Evolutionary conservation across 2,329 filamentous ascomycete species (phyloP).

Genomic region (Diaporthe sp.): DNA sequence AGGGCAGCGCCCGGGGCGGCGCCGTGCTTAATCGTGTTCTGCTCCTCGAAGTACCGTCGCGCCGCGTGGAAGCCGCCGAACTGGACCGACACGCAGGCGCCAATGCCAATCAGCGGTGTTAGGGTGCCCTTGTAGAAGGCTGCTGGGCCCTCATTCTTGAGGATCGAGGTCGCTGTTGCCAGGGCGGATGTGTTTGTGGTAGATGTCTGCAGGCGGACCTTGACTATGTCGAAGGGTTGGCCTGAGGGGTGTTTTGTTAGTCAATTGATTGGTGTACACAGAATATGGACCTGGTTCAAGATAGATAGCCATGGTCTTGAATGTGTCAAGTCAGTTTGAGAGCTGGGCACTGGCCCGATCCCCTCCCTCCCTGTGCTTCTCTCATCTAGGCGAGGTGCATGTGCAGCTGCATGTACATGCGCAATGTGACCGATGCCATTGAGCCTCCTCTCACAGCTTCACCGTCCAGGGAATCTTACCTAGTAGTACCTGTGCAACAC

Average conservation of each 20-base stretch:
- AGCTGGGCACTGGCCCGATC: slow-evolving; percentile 20
- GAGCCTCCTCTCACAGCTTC: background rate
- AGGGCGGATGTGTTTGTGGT: slow-evolving; percentile 85
- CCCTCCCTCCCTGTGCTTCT: background rate
- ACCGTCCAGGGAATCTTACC: slow-evolving; percentile 67
- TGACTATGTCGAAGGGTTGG: slow-evolving; percentile 91
- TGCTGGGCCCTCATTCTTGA: slow-evolving; percentile 85
- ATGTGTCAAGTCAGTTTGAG: too few relatives aligned
- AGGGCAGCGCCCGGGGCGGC: slow-evolving; percentile 73
- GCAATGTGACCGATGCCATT: background rate
- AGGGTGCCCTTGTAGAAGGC: slow-evolving; percentile 99
- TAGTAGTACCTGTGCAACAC: slow-evolving; percentile 92
- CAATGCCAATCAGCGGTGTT: slow-evolving; percentile 94
- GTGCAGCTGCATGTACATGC: background rate
- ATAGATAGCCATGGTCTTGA: background rate
- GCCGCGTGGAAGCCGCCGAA: slow-evolving; percentile 97
- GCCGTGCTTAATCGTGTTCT: slow-evolving; percentile 75
- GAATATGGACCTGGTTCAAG: background rate
- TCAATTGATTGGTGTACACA: background rate
- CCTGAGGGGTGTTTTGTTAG: slow-evolving; percentile 56
- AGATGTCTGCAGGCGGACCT: slow-evolving; percentile 95
- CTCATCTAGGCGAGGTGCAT: background rate
- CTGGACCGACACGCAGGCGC: slow-evolving; percentile 97
- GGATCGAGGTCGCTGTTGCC: slow-evolving; percentile 86
- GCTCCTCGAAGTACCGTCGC: slow-evolving; percentile 85